These are phyloP conservation scores for Eucalyptus pauciflora DNA, from an alignment of 345 rosid species.

Conservation along the genomic window DNA sequence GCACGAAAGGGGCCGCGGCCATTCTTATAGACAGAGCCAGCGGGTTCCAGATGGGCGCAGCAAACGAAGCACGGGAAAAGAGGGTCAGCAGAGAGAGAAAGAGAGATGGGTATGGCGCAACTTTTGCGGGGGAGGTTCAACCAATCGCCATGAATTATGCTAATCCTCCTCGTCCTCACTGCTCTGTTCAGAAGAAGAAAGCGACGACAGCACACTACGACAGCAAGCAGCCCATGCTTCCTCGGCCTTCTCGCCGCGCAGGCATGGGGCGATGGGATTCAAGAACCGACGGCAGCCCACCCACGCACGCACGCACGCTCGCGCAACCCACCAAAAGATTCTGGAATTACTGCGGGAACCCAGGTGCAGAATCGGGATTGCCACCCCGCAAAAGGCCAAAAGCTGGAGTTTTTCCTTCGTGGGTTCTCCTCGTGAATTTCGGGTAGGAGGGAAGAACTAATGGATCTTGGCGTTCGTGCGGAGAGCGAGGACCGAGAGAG, in stretches of 20 bases:
- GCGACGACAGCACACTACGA: not conserved
- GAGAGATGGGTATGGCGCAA: not conserved
- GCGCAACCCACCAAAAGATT: not conserved
- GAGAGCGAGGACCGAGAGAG: no score
- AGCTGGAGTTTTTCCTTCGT: not conserved
- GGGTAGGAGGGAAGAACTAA: not conserved
- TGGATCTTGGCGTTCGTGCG: not conserved
- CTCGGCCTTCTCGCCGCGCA: not conserved
- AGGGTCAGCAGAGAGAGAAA: not conserved
- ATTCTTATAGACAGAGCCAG: not conserved
- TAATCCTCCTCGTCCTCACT: not conserved
- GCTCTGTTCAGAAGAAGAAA: not conserved
- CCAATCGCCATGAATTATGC: not conserved
- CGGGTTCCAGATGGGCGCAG: not conserved
- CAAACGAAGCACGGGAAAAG: not conserved
- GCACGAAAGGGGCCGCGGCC: constrained; percentile 34
- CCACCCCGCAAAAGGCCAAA: not conserved
- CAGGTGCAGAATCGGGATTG: not conserved
- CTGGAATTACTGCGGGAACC: not conserved
- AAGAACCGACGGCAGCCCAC: not conserved
- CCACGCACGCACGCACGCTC: not conserved
- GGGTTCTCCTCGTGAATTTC: not conserved
- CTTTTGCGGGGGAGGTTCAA: not conserved
- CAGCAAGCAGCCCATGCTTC: not conserved
- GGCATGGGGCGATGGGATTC: not conserved